Evolutionary conservation across 192 early-diverging fungal species (phyloP).

Genomic region (Coemansia sp.): DNA sequence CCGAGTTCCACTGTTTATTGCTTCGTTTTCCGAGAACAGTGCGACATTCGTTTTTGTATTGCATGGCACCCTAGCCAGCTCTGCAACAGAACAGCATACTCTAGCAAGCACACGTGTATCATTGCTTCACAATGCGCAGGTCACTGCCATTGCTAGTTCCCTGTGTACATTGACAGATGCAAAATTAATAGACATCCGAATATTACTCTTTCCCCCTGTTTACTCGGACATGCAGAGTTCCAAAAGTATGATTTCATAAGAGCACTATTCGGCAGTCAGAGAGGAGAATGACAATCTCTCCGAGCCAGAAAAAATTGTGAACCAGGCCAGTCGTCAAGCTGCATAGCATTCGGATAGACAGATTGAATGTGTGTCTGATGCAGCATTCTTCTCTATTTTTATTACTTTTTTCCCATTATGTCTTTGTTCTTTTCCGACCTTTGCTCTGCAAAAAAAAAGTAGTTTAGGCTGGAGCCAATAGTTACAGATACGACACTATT

Average conservation of each 20-base stretch:
- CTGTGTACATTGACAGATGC: background rate
- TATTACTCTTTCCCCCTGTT: background rate
- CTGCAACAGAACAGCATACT: background rate
- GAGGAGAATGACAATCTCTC: background rate
- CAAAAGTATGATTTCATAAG: conserved; percentile 11
- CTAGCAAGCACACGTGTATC: background rate
- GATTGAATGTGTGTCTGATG: background rate
- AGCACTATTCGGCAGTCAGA: conserved; percentile 3
- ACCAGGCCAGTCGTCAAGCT: conserved; percentile 8
- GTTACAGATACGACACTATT: background rate
- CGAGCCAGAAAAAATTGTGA: conserved; percentile 4
- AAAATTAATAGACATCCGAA: background rate
- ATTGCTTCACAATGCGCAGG: background rate
- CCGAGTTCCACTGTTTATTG: too few relatives aligned
- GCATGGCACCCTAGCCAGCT: background rate
- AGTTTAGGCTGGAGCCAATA: background rate
- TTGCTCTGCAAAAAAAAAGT: background rate
- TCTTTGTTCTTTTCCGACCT: background rate
- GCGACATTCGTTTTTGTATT: background rate
- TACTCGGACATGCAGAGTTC: background rate
- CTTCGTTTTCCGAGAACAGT: too few relatives aligned
- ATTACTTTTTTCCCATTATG: background rate
- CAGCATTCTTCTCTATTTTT: background rate
- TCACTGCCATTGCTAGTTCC: background rate
- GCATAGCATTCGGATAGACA: conserved; percentile 7